Conservation (phyloP, 139 green algal genomes). For the Chlamydomonas sp. region DNA sequence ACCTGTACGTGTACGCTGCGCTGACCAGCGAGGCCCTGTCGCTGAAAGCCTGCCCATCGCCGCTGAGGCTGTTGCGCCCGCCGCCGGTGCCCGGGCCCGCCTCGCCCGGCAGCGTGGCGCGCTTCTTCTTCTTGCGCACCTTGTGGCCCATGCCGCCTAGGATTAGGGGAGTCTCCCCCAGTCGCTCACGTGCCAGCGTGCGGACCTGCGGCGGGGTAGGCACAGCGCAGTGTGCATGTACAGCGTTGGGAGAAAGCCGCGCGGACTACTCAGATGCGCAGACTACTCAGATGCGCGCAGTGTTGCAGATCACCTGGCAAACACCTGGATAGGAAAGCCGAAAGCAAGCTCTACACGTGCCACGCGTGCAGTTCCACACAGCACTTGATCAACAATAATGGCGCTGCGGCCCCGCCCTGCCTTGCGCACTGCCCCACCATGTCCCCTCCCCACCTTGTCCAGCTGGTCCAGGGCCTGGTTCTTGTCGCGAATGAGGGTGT, state of each 20-base stretch:
- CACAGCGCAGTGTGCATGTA: background rate
- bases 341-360: no score
- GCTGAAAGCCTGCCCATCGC: background rate
- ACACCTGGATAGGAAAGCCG: no score
- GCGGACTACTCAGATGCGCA: no score
- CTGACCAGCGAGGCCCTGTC: constrained; percentile 21
- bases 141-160: constrained; percentile 27
- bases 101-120: background rate
- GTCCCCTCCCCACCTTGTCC: constrained; percentile 45
- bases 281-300: no score
- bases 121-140: constrained; percentile 41
- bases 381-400: background rate
- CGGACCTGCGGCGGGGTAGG: constrained; percentile 41
- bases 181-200: constrained; percentile 41
- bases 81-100: background rate
- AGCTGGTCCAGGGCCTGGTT: constrained; percentile 58
- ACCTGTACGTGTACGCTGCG: constrained; percentile 42
- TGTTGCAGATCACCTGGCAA: no score
- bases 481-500: constrained; percentile 58
- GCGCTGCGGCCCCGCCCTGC: background rate
- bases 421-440: background rate
- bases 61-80: background rate
- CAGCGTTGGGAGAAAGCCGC: no score
- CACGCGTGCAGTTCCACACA: no score
- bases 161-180: constrained; percentile 43